Base-by-base conservation (phyloP, 2,329 filamentous ascomycete species). In the Macrophomina phaseolina region DNA sequence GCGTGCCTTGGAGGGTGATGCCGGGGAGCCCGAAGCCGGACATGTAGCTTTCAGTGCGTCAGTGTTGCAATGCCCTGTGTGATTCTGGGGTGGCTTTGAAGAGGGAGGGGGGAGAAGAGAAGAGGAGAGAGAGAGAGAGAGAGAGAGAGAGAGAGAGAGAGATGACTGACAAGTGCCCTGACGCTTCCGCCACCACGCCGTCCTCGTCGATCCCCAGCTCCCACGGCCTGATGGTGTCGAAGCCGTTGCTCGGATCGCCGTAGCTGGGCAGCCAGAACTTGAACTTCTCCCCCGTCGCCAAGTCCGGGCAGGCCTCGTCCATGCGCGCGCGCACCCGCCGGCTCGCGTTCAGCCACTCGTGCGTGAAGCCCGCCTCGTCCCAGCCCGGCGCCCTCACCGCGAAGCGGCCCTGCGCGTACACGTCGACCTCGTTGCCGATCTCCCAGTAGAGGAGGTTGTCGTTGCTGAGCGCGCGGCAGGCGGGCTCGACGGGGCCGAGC, bases 391-490 rank as follows among this genome's bases (percentile, higher is more conserved):
- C 83, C n/a, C 87, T 77, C 23, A 87, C 82, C 0, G 81, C 77
- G 0, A 84, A 82, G 69, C 86, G 84, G 2, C 82, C 74, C 7
- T 23, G 28, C 18, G 83, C 82, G 74, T 79, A 90, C 7, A 89
- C 75, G 73, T 90, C 87, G 0, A 87, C 86, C 74, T 90, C 87
- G 71, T 90, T 90, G 46, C 89, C 88, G 69, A 89, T 86, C 72
- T 88, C 86, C 86, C 86, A 90, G 68, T 79, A 78, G 32, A 86
- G 81, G 5, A 89, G 76, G 64, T 81, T 85, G 5, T 81, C 83
- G 11, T 76, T 75, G 2, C 79, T 77, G 0, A 90, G 76, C 3
- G 86, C 84, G 70, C 84, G 83, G 76, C 88, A 90, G 1, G 82
- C 87, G 48, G 87, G 75, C 0, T 85, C 81, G 0, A 86, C 85